Evolutionary conservation across 345 rosid genomes (phyloP).

Genomic region (Eucalyptus cloeziana): DNA sequence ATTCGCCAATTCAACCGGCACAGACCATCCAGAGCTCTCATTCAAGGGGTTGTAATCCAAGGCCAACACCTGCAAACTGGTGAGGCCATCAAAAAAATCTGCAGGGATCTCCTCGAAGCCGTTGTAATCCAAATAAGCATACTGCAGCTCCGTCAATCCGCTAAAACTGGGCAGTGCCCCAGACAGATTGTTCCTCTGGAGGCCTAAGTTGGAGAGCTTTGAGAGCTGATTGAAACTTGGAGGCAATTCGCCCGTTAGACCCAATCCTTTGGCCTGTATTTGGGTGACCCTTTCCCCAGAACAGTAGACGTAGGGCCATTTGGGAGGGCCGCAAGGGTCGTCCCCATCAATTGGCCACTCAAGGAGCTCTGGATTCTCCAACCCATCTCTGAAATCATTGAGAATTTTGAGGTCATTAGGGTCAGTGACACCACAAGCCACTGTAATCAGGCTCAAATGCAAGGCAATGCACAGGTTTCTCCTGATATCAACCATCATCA

Average conservation of each 20-base stretch:
- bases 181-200: slow-evolving; percentile 26
- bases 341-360: slow-evolving; percentile 28
- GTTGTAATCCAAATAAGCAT: slow-evolving; percentile 28
- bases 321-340: slow-evolving; percentile 45
- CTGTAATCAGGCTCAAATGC: neutral
- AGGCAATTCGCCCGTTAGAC: slow-evolving; percentile 29
- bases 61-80: slow-evolving; percentile 21
- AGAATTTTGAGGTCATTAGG: slow-evolving; percentile 30
- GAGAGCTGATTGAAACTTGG: slow-evolving; percentile 26
- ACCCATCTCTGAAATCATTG: slow-evolving; percentile 30
- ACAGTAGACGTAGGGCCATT: slow-evolving; percentile 40
- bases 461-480: neutral
- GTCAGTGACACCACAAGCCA: slow-evolving; percentile 14
- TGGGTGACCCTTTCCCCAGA: slow-evolving; percentile 27
- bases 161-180: slow-evolving; percentile 32
- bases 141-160: slow-evolving; percentile 27
- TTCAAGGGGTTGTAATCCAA: slow-evolving; percentile 35
- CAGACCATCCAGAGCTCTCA: slow-evolving; percentile 25
- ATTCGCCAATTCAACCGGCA: slow-evolving; percentile 17
- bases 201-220: slow-evolving; percentile 30
- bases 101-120: slow-evolving; percentile 26
- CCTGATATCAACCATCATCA: neutral
- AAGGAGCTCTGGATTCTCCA: slow-evolving; percentile 42
- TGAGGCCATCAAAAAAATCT: slow-evolving; percentile 35
- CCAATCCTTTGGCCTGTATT: slow-evolving; percentile 33